Evolutionary conservation across 129 eudicot genomes (phyloP).

Genomic region (Tanacetum coccineum): DNA sequence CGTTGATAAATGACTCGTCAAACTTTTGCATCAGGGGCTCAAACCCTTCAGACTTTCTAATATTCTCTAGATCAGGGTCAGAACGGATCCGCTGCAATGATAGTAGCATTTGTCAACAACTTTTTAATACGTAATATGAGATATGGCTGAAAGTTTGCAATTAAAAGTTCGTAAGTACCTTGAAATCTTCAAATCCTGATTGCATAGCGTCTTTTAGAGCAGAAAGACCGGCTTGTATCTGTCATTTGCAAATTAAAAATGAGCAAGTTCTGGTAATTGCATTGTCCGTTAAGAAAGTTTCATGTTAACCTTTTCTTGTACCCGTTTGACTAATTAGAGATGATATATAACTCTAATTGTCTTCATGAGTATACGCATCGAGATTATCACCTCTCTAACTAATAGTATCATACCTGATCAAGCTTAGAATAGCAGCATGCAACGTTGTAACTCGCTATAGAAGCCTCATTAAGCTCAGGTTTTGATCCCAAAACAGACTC

Average conservation of each 20-base stretch:
- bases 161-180: slow-evolving; percentile 38
- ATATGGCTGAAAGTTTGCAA: background rate
- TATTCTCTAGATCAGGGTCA: slow-evolving; percentile 80
- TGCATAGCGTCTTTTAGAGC: slow-evolving; percentile 90
- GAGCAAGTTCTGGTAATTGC: too few species aligned
- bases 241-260: slow-evolving; percentile 21
- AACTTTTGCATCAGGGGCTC: slow-evolving; percentile 66
- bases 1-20: slow-evolving; percentile 94
- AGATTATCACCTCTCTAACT: background rate
- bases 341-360: background rate
- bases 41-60: slow-evolving; percentile 69
- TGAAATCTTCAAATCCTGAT: slow-evolving; percentile 84
- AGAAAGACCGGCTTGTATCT: slow-evolving; percentile 89
- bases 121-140: background rate
- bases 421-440: slow-evolving; percentile 98
- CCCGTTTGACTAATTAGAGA: background rate
- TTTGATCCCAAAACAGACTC: slow-evolving; percentile 90
- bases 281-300: too few species aligned
- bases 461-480: slow-evolving; percentile 69
- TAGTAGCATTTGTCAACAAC: background rate
- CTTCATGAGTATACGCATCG: background rate
- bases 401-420: slow-evolving; percentile 52
- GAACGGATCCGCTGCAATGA: slow-evolving; percentile 74
- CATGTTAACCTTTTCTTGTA: background rate
- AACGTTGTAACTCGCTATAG: slow-evolving; percentile 93